Percentiles rank a stretch among this genome's conserved stretches.
Conservation (phyloP, 176 grass and related monocot species). For the Ensete ventricosum region DNA sequence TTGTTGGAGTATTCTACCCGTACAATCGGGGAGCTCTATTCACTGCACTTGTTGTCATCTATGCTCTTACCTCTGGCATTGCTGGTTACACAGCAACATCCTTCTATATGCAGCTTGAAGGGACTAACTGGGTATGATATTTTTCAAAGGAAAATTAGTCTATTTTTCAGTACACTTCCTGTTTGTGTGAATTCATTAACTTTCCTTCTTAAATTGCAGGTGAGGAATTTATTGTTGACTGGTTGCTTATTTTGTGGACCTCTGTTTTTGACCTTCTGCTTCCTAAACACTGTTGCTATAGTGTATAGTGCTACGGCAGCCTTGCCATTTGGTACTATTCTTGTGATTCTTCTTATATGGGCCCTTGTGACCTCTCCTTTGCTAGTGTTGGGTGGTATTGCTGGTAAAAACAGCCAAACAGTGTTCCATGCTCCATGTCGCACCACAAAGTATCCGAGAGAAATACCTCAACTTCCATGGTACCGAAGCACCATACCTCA, state of each 20-base stretch:
- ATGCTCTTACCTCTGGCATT: slow-evolving; percentile 89
- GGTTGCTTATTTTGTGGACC: slow-evolving; percentile 87
- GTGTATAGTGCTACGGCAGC: slow-evolving; percentile 80
- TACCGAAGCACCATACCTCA: slow-evolving; percentile 78
- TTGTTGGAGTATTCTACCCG: slow-evolving; percentile 87
- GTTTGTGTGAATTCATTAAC: slow-evolving; percentile 4
- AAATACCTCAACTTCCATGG: slow-evolving; percentile 86
- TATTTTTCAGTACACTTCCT: not conserved
- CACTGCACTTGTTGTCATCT: slow-evolving; percentile 91
- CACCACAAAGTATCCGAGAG: slow-evolving; percentile 84
- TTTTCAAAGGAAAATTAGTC: not conserved
- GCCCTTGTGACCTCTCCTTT: slow-evolving; percentile 79
- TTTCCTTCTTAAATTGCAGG: slow-evolving; percentile 46
- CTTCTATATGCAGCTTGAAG: slow-evolving; percentile 88
- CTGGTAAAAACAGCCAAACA: slow-evolving; percentile 84
- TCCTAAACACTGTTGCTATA: slow-evolving; percentile 91
- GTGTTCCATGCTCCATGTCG: slow-evolving; percentile 76
- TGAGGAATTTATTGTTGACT: slow-evolving; percentile 83
- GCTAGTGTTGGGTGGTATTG: slow-evolving; percentile 81
- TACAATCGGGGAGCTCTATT: slow-evolving; percentile 93
- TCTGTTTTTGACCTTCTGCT: slow-evolving; percentile 87
- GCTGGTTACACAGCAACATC: slow-evolving; percentile 82
- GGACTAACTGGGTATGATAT: slow-evolving; percentile 72
- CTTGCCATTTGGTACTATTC: slow-evolving; percentile 82
- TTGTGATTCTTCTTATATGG: slow-evolving; percentile 94